phyloP scores from a whole-genome alignment of 768 basidiomycete species.

The Melanogaster broomeanus region DNA sequence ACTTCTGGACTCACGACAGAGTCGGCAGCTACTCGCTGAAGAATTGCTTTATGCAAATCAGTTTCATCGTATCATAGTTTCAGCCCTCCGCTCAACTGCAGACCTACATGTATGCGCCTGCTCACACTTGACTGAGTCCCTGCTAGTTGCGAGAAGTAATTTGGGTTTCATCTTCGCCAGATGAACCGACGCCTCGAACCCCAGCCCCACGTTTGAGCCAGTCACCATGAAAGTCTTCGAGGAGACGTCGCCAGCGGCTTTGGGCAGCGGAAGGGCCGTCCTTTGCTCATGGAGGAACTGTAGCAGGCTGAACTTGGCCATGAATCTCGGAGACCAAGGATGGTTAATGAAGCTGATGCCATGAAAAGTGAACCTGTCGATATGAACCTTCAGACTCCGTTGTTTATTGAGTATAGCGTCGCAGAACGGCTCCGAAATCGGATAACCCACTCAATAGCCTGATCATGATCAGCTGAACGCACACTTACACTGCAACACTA shows the following conservation, averaged over 20 bases:
- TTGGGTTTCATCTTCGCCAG: conserved; percentile 34
- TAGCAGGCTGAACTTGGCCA: conserved; percentile 12
- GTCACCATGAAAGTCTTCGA: conserved; percentile 53
- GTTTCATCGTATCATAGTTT: neutral
- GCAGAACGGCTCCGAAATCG: too few species aligned
- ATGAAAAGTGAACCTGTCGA: too few species aligned
- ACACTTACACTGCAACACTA: too few species aligned
- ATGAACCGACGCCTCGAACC: conserved; percentile 31
- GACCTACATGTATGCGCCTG: conserved; percentile 17
- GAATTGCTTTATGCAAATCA: conserved; percentile 10
- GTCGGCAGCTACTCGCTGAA: conserved; percentile 12
- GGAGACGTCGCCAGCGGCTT: conserved; percentile 32
- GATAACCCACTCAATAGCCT: too few species aligned
- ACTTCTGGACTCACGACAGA: conserved; percentile 12
- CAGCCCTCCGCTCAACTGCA: neutral
- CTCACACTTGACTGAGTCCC: conserved; percentile 30
- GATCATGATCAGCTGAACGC: too few species aligned
- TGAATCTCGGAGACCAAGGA: neutral
- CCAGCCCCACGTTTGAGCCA: conserved; percentile 49
- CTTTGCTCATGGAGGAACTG: conserved; percentile 27
- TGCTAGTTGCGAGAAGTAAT: conserved; percentile 35
- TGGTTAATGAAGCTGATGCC: too few species aligned
- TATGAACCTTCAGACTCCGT: too few species aligned
- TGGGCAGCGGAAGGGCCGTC: conserved; percentile 15
- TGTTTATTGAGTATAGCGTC: too few species aligned